Evolutionary conservation across 129 eudicot genomes (phyloP).

Genomic region (Arctium lappa): DNA sequence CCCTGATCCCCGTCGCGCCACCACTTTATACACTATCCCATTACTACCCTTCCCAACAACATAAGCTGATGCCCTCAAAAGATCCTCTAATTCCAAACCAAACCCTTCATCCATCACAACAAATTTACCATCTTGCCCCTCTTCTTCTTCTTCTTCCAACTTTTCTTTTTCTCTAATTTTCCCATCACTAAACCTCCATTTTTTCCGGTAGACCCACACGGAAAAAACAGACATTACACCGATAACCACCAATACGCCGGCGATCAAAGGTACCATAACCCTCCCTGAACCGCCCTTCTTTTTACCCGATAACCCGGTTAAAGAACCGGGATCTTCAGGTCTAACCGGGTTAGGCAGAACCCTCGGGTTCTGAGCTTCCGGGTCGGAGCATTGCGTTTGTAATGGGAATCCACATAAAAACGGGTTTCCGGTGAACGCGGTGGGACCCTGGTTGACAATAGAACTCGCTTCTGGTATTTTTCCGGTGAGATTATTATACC

Average conservation of each 20-base stretch:
- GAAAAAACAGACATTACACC: slow-evolving; percentile 56
- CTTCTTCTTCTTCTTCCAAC: slow-evolving; percentile 34
- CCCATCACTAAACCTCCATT: slow-evolving; percentile 42
- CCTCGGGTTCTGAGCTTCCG: slow-evolving; percentile 62
- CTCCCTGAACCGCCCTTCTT: slow-evolving; percentile 30
- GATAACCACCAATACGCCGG: slow-evolving; percentile 49
- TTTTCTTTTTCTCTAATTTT: slow-evolving; percentile 40
- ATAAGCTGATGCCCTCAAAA: slow-evolving; percentile 96
- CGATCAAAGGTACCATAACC: slow-evolving; percentile 43
- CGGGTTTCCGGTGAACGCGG: slow-evolving; percentile 83
- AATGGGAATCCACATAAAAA: slow-evolving; percentile 84
- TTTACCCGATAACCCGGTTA: slow-evolving; percentile 29
- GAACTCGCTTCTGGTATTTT: slow-evolving; percentile 79
- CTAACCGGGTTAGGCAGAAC: slow-evolving; percentile 48
- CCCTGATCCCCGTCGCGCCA: slow-evolving; percentile 66
- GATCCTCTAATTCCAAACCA: slow-evolving; percentile 85
- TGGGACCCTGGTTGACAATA: slow-evolving; percentile 81
- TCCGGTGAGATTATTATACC: slow-evolving; percentile 76
- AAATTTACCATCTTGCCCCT: slow-evolving; percentile 93
- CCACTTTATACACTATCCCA: slow-evolving; percentile 93
- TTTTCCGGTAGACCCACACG: slow-evolving; percentile 50
- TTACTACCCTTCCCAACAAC: slow-evolving; percentile 91
- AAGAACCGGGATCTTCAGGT: slow-evolving; percentile 39
- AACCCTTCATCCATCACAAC: slow-evolving; percentile 85
- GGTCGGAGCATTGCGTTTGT: slow-evolving; percentile 40